phyloP scores from a whole-genome alignment of 495 filamentous ascomycete species.

The Podospora tetraspora region DNA sequence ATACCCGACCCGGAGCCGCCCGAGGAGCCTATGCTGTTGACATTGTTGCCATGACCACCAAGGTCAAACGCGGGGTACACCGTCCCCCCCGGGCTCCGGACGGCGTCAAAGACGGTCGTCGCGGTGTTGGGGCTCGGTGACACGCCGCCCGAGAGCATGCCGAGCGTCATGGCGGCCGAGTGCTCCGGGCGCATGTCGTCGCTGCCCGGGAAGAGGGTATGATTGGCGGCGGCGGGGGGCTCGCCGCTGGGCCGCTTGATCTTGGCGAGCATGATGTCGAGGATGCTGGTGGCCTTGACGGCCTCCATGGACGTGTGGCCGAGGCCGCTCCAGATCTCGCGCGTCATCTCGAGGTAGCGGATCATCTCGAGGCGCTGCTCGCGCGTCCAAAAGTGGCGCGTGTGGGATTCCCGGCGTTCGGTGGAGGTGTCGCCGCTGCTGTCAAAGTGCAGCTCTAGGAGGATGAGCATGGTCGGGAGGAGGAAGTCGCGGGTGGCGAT shows the following conservation, averaged over 20 bases:
- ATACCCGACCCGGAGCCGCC: slow-evolving; percentile 26
- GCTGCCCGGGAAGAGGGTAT: slow-evolving; percentile 27
- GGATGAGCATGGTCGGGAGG: slow-evolving; percentile 83
- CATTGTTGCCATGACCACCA: background rate
- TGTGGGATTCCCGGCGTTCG: slow-evolving; percentile 36
- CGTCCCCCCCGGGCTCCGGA: slow-evolving; percentile 36
- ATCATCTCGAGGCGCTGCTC: slow-evolving; percentile 75
- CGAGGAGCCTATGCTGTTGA: slow-evolving; percentile 16
- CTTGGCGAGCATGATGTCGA: slow-evolving; percentile 75
- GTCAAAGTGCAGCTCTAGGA: slow-evolving; percentile 64
- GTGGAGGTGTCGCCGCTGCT: slow-evolving; percentile 32
- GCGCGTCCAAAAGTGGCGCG: slow-evolving; percentile 61
- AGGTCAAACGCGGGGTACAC: slow-evolving; percentile 35
- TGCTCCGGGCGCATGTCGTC: slow-evolving; percentile 50
- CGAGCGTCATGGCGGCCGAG: slow-evolving; percentile 75
- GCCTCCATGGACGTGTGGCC: slow-evolving; percentile 79
- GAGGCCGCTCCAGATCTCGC: slow-evolving; percentile 71
- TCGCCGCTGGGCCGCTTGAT: slow-evolving; percentile 44
- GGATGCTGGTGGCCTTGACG: slow-evolving; percentile 71
- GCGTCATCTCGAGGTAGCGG: slow-evolving; percentile 60
- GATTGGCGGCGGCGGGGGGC: slow-evolving; percentile 18
- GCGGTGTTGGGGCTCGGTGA: slow-evolving; percentile 48
- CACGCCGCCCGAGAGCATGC: slow-evolving; percentile 68
- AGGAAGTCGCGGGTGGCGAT: slow-evolving; percentile 82
- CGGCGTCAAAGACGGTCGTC: slow-evolving; percentile 21